Conservation (phyloP, 495 filamentous ascomycete genomes). For the Neurospora discreta region DNA sequence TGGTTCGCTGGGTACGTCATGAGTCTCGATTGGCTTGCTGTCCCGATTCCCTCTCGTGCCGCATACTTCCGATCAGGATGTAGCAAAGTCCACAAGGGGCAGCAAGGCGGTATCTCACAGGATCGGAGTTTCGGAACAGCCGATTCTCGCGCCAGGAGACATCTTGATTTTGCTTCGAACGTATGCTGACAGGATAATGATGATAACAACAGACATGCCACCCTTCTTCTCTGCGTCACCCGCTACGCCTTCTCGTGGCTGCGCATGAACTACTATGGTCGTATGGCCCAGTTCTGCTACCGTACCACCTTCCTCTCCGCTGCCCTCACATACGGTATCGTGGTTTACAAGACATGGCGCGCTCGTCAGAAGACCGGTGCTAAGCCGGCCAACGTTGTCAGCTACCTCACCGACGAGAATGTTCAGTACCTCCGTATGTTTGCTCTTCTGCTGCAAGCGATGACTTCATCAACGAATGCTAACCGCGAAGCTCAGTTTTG, state of each 20-base stretch:
- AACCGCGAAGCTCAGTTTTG: conserved; percentile 50
- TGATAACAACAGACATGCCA: conserved; percentile 52
- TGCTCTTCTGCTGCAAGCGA: background rate
- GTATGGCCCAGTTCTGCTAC: conserved; percentile 69
- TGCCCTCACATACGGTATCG: conserved; percentile 89
- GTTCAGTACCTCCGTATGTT: conserved; percentile 89
- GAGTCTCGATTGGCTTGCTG: background rate
- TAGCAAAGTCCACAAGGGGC: background rate
- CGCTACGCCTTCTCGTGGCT: conserved; percentile 76
- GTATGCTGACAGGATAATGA: background rate
- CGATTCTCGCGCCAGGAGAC: background rate
- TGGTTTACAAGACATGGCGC: conserved; percentile 96
- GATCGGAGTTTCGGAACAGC: background rate
- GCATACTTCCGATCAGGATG: background rate
- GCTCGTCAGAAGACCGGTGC: conserved; percentile 60
- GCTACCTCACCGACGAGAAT: conserved; percentile 79
- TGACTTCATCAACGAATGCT: conserved; percentile 5
- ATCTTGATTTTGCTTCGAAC: background rate
- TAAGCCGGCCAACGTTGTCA: conserved; percentile 45
- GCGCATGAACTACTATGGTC: conserved; percentile 66
- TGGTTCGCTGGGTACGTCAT: conserved; percentile 85
- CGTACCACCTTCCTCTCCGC: conserved; percentile 82
- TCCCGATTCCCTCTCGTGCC: background rate
- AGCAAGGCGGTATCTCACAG: background rate
- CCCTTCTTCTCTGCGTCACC: conserved; percentile 67